Conservation (phyloP, 192 early-diverging fungal species). For the Podila epigama region DNA sequence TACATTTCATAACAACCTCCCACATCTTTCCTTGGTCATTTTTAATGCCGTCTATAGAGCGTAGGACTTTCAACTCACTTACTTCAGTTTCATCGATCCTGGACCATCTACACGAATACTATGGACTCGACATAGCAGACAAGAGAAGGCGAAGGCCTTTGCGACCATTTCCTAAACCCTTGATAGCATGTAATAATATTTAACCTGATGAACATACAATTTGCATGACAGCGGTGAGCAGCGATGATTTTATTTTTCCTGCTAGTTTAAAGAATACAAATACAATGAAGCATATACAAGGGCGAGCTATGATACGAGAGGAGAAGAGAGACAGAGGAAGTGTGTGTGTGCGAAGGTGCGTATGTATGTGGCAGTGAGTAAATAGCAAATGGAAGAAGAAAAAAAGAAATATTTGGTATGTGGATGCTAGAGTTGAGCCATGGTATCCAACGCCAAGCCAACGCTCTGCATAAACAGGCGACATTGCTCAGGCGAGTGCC, state of each 20-base stretch:
- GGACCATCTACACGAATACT: conserved; percentile 76
- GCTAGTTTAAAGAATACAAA: not conserved
- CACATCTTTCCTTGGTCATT: conserved; percentile 3
- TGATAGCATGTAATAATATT: too few species aligned
- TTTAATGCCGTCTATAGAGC: conserved; percentile 56
- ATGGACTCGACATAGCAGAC: conserved; percentile 46
- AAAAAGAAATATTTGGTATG: too few species aligned
- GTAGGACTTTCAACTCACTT: conserved; percentile 88
- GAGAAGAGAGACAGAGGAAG: not conserved
- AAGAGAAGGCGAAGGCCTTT: not conserved
- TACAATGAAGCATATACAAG: not conserved
- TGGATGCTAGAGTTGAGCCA: too few species aligned
- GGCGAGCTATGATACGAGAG: not conserved
- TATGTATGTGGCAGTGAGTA: not conserved
- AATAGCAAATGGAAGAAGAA: too few species aligned
- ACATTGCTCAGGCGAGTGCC: conserved; percentile 8
- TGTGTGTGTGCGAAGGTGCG: not conserved
- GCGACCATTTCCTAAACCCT: not conserved
- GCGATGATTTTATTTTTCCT: too few species aligned
- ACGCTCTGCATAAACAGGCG: conserved; percentile 2
- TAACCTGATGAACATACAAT: too few species aligned
- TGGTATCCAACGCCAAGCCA: too few species aligned
- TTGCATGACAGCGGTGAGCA: too few species aligned
- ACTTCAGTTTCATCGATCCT: conserved; percentile 78
- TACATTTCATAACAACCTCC: not conserved